Evolutionary conservation across 768 basidiomycete species (phyloP), one percentile per base, ranked within the genome.

Genomic region (Omphalotus guepiniiformis): DNA sequence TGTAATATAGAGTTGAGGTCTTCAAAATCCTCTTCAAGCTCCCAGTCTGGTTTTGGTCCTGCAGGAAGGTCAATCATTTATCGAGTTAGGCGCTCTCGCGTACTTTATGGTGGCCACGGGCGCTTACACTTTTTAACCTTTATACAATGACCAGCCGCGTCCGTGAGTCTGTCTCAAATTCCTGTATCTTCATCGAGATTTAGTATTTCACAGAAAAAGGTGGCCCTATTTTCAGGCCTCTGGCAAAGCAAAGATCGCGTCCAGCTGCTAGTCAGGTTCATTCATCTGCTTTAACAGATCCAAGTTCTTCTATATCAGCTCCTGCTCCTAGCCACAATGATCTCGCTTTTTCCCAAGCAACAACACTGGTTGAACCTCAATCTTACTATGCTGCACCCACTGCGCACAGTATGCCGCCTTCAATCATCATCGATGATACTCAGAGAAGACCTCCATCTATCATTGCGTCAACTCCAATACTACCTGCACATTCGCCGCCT

Each of bases 211-310:
- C 55, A 89, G 86, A 88, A 60, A 89, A 89, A 60, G 86, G 86
- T 13, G 71, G 75, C 6, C 74, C 80, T 4, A 62, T 87, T 45
- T 89, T 89, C 55, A 77, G 75, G 58, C 86, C 86, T n/a, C 72
- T 85, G 3, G 70, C 67, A 12, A 83, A 80, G 58, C 64, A 76
- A 7, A 72, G 83, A 39, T 55, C 73, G 12, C 79, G 82, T 22
- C 58, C 66, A 38, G 53, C 55, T 8, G 35, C 67, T n/a, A 44
- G 56, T 26, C 47, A 58, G 48, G 7, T n/a, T n/a, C n/a, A n/a
- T n/a, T n/a, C n/a, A n/a, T n/a, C n/a, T n/a, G n/a, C n/a, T n/a
- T n/a, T n/a, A n/a, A n/a, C n/a, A 32, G n/a, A 32, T 32, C 30
- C 30, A 32, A 32, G 30, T 32, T n/a, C n/a, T 9, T 32, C 30